Evolutionary conservation across 345 rosid genomes (phyloP).

Genomic region (Raphanus sativus): DNA sequence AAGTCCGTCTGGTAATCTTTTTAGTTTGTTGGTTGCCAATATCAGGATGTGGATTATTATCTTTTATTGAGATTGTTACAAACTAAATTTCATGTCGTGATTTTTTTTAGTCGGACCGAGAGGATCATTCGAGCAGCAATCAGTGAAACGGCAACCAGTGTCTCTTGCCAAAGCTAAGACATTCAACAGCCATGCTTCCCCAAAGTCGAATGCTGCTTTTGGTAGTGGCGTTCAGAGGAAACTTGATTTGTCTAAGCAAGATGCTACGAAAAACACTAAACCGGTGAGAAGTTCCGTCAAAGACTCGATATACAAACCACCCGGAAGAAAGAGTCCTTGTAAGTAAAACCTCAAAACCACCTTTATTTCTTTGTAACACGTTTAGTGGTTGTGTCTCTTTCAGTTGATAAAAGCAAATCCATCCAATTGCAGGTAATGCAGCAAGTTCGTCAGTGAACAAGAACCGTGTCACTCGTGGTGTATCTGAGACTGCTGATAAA

Average conservation of each 20-base stretch:
- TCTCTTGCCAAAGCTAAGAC: slow-evolving; percentile 55
- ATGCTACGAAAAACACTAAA: slow-evolving; percentile 51
- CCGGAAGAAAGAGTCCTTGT: slow-evolving; percentile 78
- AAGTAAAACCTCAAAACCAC: slow-evolving; percentile 36
- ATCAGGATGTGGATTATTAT: background rate
- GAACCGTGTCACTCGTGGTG: slow-evolving; percentile 44
- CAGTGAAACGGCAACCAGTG: slow-evolving; percentile 50
- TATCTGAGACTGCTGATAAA: slow-evolving; percentile 50
- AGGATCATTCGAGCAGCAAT: slow-evolving; percentile 59
- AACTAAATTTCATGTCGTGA: background rate
- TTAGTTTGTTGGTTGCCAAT: background rate
- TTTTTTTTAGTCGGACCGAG: slow-evolving; percentile 50
- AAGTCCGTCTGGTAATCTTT: slow-evolving; percentile 60
- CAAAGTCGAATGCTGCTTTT: slow-evolving; percentile 52
- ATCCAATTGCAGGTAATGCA: background rate
- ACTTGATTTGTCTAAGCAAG: slow-evolving; percentile 66
- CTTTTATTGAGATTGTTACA: background rate
- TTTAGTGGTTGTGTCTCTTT: background rate
- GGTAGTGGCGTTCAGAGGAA: slow-evolving; percentile 73
- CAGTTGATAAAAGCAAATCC: background rate
- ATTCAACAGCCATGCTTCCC: slow-evolving; percentile 41
- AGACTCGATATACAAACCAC: slow-evolving; percentile 69
- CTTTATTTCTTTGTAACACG: background rate
- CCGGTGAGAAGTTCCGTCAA: slow-evolving; percentile 43
- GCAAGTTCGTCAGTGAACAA: slow-evolving; percentile 45